phyloP scores from a whole-genome alignment of 2,329 filamentous ascomycete species.

The Coniochaeta pulveracea region DNA sequence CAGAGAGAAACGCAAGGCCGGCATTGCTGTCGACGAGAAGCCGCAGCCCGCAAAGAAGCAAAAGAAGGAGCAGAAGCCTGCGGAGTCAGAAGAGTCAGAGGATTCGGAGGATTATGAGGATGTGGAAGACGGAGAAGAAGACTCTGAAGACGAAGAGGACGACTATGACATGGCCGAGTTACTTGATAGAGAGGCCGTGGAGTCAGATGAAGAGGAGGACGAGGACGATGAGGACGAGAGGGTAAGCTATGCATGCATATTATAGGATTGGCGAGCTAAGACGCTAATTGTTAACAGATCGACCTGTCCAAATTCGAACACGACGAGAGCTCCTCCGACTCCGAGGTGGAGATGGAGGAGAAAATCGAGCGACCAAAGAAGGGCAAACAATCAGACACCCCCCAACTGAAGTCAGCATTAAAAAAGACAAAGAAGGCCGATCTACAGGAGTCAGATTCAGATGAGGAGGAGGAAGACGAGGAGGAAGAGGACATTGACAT shows the following conservation, averaged over 20 bases:
- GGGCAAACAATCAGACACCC: slow-evolving; percentile 9
- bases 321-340: slow-evolving; percentile 51
- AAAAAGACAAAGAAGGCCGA: slow-evolving; percentile 14
- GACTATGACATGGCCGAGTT: slow-evolving; percentile 17
- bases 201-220: slow-evolving; percentile 15
- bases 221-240: slow-evolving; percentile 14
- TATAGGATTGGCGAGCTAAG: not conserved
- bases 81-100: slow-evolving; percentile 13
- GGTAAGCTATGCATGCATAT: slow-evolving; percentile 8
- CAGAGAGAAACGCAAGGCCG: slow-evolving; percentile 24
- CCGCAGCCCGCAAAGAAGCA: slow-evolving; percentile 14
- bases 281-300: slow-evolving; percentile 22
- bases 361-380: slow-evolving; percentile 42
- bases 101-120: slow-evolving; percentile 28
- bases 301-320: slow-evolving; percentile 48
- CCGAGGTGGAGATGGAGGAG: slow-evolving; percentile 67
- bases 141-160: slow-evolving; percentile 14
- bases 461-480: slow-evolving; percentile 62
- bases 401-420: slow-evolving; percentile 21
- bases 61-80: slow-evolving; percentile 14
- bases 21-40: slow-evolving; percentile 10
- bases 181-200: slow-evolving; percentile 24
- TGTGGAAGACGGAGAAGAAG: slow-evolving; percentile 22
- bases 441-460: slow-evolving; percentile 28
- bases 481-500: slow-evolving; percentile 85